A percentile compares a stretch with the other conserved stretches of the same genome.
Evolutionary conservation across 1,139 yeast genomes (phyloP).

Genomic region (Saccharomyces uvarum): DNA sequence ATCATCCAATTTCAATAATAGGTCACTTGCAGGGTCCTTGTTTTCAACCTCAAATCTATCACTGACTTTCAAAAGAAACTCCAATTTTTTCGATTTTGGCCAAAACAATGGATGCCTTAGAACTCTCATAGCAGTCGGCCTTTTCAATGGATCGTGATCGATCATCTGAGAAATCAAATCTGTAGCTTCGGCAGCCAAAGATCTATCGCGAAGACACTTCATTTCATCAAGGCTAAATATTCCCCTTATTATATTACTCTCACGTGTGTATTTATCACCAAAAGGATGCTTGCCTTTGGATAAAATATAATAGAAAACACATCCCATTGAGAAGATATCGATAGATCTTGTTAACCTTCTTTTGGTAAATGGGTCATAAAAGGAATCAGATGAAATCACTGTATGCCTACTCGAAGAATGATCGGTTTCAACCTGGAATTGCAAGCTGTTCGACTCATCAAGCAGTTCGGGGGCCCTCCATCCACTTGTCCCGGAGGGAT

Average conservation of each 20-base stretch:
- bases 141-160: constrained; percentile 49
- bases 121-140: constrained; percentile 67
- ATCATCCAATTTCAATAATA: constrained; percentile 54
- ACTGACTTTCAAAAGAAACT: constrained; percentile 75
- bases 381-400: constrained; percentile 12
- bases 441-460: constrained; percentile 33
- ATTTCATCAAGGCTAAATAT: constrained; percentile 48
- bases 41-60: constrained; percentile 85
- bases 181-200: constrained; percentile 49
- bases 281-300: constrained; percentile 89
- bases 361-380: constrained; percentile 36
- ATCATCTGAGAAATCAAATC: constrained; percentile 74
- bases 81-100: constrained; percentile 66
- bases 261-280: constrained; percentile 82
- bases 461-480: constrained; percentile 96
- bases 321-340: constrained; percentile 90
- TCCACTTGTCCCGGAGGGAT: constrained; percentile 95
- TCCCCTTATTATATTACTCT: constrained; percentile 77
- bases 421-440: constrained; percentile 11
- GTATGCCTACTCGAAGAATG: constrained; percentile 6
- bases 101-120: constrained; percentile 86
- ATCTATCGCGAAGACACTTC: constrained; percentile 24
- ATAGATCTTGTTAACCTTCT: constrained; percentile 81
- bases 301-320: constrained; percentile 82
- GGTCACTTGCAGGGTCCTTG: constrained; percentile 75